phyloP scores from a whole-genome alignment of 2,329 filamentous ascomycete species.

The Talaromyces sp. region DNA sequence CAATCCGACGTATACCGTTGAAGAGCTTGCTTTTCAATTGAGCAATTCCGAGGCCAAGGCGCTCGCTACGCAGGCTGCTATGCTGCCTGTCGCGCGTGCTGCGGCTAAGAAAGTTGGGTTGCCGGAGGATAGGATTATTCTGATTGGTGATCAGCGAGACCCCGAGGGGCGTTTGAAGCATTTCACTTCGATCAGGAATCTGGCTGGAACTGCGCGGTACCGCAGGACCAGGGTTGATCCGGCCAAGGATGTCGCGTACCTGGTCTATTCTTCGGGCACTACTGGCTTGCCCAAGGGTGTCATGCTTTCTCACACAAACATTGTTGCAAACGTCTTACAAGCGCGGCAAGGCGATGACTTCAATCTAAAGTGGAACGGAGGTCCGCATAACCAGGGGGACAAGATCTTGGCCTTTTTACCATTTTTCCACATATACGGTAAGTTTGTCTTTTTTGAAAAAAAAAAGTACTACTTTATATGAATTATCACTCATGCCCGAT shows the following conservation, averaged over 20 bases:
- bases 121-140: slow-evolving; percentile 63
- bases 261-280: slow-evolving; percentile 86
- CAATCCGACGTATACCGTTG: slow-evolving; percentile 78
- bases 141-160: slow-evolving; percentile 63
- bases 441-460: slow-evolving; percentile 19
- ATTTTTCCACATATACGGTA: slow-evolving; percentile 88
- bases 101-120: slow-evolving; percentile 69
- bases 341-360: slow-evolving; percentile 48
- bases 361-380: slow-evolving; percentile 55
- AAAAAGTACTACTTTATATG: neutral
- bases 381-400: slow-evolving; percentile 60
- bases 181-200: slow-evolving; percentile 65
- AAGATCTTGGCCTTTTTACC: slow-evolving; percentile 73
- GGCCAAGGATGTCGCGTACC: slow-evolving; percentile 69
- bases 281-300: slow-evolving; percentile 91
- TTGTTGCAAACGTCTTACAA: slow-evolving; percentile 68
- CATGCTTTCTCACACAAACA: slow-evolving; percentile 76
- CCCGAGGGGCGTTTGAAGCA: slow-evolving; percentile 59
- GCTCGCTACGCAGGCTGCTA: slow-evolving; percentile 66
- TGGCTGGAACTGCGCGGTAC: slow-evolving; percentile 54
- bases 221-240: slow-evolving; percentile 60
- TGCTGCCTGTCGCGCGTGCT: slow-evolving; percentile 59
- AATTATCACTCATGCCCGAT: slow-evolving; percentile 5
- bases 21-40: slow-evolving; percentile 81
- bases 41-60: slow-evolving; percentile 70